A percentile compares a stretch with the other conserved stretches of the same genome.
These are phyloP conservation scores for Phytophthora citricola DNA, from an alignment of 352 stramenopile species.

Conservation along the genomic window DNA sequence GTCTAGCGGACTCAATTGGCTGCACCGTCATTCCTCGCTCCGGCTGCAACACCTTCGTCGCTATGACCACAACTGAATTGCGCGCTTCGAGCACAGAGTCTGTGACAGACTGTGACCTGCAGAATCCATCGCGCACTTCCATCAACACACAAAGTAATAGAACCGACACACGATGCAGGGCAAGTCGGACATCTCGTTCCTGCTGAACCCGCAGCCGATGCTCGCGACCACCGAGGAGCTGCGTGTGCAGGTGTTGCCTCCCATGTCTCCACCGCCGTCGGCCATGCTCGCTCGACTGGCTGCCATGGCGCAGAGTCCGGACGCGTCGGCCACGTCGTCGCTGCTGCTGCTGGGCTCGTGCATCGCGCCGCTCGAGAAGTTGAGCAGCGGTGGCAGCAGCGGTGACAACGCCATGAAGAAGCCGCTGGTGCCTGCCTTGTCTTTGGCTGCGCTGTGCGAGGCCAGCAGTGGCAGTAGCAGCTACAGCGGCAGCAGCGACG, in stretches of 20 bases:
- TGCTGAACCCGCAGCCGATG: slow-evolving; percentile 44
- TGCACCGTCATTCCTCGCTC: slow-evolving; percentile 6
- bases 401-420: slow-evolving; percentile 6
- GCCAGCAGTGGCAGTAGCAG: slow-evolving; percentile 27
- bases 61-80: slow-evolving; percentile 20
- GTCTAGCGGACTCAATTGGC: neutral
- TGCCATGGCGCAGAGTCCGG: slow-evolving; percentile 32
- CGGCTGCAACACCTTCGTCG: neutral
- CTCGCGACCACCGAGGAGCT: neutral
- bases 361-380: slow-evolving; percentile 50
- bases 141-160: neutral
- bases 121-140: slow-evolving; percentile 3
- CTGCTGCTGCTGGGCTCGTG: slow-evolving; percentile 48
- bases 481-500: slow-evolving; percentile 5
- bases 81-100: slow-evolving; percentile 6
- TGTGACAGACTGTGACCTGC: neutral
- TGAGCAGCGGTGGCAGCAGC: neutral
- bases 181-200: slow-evolving; percentile 54
- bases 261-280: slow-evolving; percentile 29
- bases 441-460: slow-evolving; percentile 30
- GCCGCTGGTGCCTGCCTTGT: slow-evolving; percentile 18
- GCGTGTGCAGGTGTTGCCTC: slow-evolving; percentile 4
- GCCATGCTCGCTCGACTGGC: slow-evolving; percentile 23
- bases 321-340: slow-evolving; percentile 30
- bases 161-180: slow-evolving; percentile 30